Conservation (phyloP, 805 yeast genomes). For the Candida ponderosae region DNA sequence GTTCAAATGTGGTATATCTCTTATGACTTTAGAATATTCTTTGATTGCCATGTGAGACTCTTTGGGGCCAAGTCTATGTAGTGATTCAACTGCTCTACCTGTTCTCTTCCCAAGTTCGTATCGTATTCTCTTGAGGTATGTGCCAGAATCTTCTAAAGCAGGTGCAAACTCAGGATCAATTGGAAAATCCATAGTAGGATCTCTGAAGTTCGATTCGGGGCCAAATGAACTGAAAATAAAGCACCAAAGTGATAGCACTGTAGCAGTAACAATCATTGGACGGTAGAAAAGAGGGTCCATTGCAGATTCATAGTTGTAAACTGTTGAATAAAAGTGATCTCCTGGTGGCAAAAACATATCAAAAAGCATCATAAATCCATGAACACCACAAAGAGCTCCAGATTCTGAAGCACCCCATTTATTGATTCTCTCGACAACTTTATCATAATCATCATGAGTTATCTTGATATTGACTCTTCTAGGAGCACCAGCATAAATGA, state of each 20-base stretch:
- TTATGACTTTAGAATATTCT: neutral
- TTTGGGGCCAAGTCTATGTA: neutral
- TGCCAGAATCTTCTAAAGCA: too few species aligned
- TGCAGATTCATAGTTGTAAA: constrained; percentile 16
- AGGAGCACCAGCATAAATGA: constrained; percentile 62
- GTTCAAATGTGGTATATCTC: constrained; percentile 18
- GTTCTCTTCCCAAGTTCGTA: too few species aligned
- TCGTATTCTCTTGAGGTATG: too few species aligned
- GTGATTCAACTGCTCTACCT: too few species aligned
- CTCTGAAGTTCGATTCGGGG: constrained; percentile 19
- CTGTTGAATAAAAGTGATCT: constrained; percentile 1
- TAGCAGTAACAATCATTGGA: constrained; percentile 19
- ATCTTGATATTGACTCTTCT: constrained; percentile 50
- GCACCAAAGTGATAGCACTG: constrained; percentile 30
- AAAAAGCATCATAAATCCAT: constrained; percentile 39
- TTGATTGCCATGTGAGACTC: neutral
- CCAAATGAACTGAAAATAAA: constrained; percentile 33
- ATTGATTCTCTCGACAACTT: constrained; percentile 31
- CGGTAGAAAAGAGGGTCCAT: constrained; percentile 22
- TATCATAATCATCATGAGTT: constrained; percentile 29
- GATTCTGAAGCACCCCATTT: constrained; percentile 32
- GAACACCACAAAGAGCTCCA: constrained; percentile 37
- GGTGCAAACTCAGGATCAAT: neutral
- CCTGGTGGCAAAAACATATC: constrained; percentile 41
- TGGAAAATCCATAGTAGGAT: constrained; percentile 3